phyloP scores from a whole-genome alignment of 345 rosid species.

The Capsella bursapastoris region DNA sequence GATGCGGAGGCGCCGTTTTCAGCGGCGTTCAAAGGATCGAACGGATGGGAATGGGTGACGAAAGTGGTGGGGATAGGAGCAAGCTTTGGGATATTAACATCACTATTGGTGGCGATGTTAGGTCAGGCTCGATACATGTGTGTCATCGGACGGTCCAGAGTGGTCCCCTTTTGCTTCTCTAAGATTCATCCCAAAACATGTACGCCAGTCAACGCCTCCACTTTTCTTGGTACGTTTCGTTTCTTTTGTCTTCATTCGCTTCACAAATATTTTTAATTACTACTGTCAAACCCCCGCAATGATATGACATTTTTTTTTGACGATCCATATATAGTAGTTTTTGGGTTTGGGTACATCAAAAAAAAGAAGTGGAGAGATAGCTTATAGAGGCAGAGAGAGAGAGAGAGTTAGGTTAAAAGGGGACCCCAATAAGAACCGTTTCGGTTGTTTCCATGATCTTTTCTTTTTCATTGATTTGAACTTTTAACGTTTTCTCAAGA shows the following conservation, averaged over 20 bases:
- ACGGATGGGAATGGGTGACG: constrained; percentile 79
- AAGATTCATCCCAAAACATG: constrained; percentile 77
- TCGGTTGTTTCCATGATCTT: constrained; percentile 30
- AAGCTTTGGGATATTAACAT: constrained; percentile 92
- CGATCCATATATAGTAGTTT: too few relatives aligned
- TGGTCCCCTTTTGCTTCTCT: constrained; percentile 91
- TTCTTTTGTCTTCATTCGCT: constrained; percentile 12
- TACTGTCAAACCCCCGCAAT: too few relatives aligned
- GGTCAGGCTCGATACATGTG: constrained; percentile 99
- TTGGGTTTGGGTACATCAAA: neutral
- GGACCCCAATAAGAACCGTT: constrained; percentile 35
- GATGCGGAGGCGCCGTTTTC: constrained; percentile 86
- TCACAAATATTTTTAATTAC: too few relatives aligned
- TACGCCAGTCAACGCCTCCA: constrained; percentile 95
- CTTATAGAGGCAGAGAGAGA: neutral
- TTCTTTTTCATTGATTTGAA: constrained; percentile 32
- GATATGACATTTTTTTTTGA: too few relatives aligned
- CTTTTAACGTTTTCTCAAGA: constrained; percentile 31
- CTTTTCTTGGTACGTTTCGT: constrained; percentile 75
- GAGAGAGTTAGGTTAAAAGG: constrained; percentile 41
- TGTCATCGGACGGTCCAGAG: constrained; percentile 92
- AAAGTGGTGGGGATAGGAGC: constrained; percentile 93
- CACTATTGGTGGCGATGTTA: constrained; percentile 89
- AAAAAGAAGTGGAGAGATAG: constrained; percentile 14
- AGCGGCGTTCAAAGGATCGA: constrained; percentile 67